Evolutionary conservation across 2,329 filamentous ascomycete species (phyloP).

Genomic region (Clonostachys rhizophaga): DNA sequence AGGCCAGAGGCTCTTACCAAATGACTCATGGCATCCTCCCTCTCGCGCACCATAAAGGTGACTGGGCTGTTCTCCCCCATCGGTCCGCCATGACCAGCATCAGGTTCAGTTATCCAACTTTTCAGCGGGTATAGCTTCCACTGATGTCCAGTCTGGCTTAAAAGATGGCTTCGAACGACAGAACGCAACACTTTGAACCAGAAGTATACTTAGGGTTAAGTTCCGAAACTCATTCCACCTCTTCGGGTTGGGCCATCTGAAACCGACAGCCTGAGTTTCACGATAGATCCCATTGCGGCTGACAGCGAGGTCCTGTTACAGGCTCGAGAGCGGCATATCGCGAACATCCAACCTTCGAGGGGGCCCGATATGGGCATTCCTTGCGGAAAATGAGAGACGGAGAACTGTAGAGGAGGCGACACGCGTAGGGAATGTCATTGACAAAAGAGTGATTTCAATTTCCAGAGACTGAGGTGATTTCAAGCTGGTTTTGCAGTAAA

Average conservation of each 20-base stretch:
- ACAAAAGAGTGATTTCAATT: neutral
- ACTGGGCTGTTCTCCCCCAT: slow-evolving; percentile 54
- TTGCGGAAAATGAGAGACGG: slow-evolving; percentile 68
- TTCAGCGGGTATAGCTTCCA: slow-evolving; percentile 39
- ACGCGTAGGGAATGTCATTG: slow-evolving; percentile 41
- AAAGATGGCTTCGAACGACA: slow-evolving; percentile 65
- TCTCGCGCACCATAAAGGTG: slow-evolving; percentile 47
- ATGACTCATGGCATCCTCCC: slow-evolving; percentile 68
- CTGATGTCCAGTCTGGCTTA: slow-evolving; percentile 38
- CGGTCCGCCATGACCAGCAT: slow-evolving; percentile 27
- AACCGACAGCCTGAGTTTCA: slow-evolving; percentile 26
- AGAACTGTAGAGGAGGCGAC: slow-evolving; percentile 76
- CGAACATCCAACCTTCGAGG: slow-evolving; percentile 25
- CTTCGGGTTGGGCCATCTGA: slow-evolving; percentile 30
- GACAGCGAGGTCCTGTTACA: slow-evolving; percentile 48
- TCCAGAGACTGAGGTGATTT: slow-evolving; percentile 1
- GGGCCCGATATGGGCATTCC: slow-evolving; percentile 52
- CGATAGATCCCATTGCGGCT: slow-evolving; percentile 40
- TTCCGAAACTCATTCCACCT: slow-evolving; percentile 70
- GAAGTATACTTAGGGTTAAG: slow-evolving; percentile 89
- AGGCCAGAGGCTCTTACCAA: slow-evolving; percentile 67
- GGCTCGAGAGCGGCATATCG: slow-evolving; percentile 57
- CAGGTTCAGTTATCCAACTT: slow-evolving; percentile 35
- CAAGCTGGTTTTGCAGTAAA: no score
- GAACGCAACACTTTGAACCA: slow-evolving; percentile 70